Percentiles rank a stretch among this genome's conserved stretches.
Conservation (phyloP, 148 eudicot genomes). For the Vaccinium darrowii region DNA sequence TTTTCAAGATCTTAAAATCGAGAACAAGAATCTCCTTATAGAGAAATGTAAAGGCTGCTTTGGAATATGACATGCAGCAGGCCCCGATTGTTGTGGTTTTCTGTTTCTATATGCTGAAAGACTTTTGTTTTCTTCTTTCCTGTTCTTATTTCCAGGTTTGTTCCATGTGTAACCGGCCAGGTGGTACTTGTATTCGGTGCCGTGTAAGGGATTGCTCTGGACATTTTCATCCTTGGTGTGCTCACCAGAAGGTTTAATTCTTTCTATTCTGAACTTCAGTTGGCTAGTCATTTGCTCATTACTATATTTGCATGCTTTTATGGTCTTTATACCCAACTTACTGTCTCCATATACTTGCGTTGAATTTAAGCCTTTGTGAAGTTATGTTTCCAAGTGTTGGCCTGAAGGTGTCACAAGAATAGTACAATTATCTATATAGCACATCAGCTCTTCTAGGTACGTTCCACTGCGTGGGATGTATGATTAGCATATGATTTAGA, state of each 20-base stretch:
- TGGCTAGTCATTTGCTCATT: not conserved
- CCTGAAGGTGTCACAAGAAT: not conserved
- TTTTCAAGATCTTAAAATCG: not conserved
- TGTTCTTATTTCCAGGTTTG: conserved; percentile 38
- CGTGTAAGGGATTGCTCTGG: conserved; percentile 35
- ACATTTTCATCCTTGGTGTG: conserved; percentile 62
- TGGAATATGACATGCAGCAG: not conserved
- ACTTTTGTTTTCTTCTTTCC: not conserved
- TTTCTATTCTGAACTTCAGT: not conserved
- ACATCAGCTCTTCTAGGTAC: not conserved
- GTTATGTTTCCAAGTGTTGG: not conserved
- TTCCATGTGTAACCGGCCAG: conserved; percentile 46
- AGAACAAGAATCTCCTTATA: not conserved
- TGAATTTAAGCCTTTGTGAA: conserved; percentile 5
- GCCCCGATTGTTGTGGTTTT: conserved; percentile 5
- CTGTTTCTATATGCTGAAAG: not conserved
- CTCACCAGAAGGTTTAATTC: conserved; percentile 48
- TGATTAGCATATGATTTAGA: not conserved
- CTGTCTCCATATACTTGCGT: not conserved
- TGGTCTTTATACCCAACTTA: not conserved
- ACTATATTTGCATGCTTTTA: not conserved
- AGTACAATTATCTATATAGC: not conserved
- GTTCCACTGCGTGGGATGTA: not conserved
- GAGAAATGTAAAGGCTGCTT: not conserved
- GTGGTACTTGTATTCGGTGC: conserved; percentile 54